These are phyloP conservation scores for Pachysandra terminalis DNA, from an alignment of 164 flowering plant genomes.

Conservation along the genomic window DNA sequence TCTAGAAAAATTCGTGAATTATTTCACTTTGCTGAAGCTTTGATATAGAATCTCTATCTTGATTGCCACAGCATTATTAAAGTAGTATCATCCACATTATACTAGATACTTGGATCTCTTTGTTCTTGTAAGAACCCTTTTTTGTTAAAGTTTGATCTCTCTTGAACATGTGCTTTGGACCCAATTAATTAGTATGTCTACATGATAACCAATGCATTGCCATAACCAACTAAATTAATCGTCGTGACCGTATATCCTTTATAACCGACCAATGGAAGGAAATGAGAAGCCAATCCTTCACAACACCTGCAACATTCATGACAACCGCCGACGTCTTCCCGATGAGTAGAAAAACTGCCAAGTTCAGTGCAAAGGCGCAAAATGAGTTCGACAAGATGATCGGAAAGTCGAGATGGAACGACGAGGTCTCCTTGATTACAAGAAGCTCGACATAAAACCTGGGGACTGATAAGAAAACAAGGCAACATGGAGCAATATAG, in stretches of 20 bases:
- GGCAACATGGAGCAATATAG: background rate
- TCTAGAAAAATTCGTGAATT: no score
- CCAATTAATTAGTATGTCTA: no score
- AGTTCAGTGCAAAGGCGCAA: background rate
- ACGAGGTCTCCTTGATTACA: background rate
- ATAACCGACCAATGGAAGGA: background rate
- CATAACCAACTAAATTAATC: background rate
- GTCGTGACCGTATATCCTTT: background rate
- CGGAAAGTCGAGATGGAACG: background rate
- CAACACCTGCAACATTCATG: background rate
- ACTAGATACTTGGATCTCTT: no score
- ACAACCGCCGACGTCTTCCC: background rate
- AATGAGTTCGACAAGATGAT: background rate
- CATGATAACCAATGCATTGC: no score
- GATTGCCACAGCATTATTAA: no score
- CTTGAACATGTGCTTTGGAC: no score
- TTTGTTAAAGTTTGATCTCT: no score
- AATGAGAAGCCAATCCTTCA: slow-evolving; percentile 2
- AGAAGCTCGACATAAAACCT: background rate
- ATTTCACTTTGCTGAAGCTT: no score
- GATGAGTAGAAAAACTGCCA: background rate
- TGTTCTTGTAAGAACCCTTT: no score
- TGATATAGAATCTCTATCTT: no score
- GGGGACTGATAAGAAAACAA: background rate
- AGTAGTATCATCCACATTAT: no score